Evolutionary conservation across 1,284 basidiomycete species (phyloP).

Genomic region (Pseudozyma hubeiensis): DNA sequence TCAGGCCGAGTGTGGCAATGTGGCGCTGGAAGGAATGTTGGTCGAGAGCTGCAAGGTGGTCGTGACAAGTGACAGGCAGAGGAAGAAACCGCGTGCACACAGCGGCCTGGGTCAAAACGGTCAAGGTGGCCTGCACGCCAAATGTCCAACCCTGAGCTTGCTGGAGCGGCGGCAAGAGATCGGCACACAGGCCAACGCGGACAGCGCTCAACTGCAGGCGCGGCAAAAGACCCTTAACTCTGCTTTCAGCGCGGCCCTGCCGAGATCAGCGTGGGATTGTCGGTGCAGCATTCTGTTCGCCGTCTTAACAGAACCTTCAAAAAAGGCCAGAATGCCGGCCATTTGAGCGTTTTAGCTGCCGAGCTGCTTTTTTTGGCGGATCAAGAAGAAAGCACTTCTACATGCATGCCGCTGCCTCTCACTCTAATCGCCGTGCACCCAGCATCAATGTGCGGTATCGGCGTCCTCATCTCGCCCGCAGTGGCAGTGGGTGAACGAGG

Average conservation of each 20-base stretch:
- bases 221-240: not conserved
- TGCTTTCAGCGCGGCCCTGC: not conserved
- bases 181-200: not conserved
- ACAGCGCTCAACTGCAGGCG: not conserved
- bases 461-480: conserved; percentile 18
- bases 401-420: not conserved
- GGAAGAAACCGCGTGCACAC: conserved; percentile 1
- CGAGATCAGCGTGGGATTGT: too few relatives aligned
- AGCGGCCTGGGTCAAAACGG: not conserved
- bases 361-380: not conserved
- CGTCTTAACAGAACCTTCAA: too few relatives aligned
- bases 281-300: too few relatives aligned
- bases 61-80: not conserved
- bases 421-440: not conserved
- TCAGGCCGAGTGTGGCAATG: not conserved
- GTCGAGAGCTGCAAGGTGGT: not conserved
- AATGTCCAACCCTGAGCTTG: not conserved
- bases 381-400: not conserved
- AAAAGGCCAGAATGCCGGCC: too few relatives aligned
- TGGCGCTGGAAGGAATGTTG: conserved; percentile 2
- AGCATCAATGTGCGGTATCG: conserved; percentile 39
- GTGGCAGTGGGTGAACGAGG: not conserved
- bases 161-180: not conserved
- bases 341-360: too few relatives aligned
- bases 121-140: not conserved